Evolutionary conservation across 1,139 yeast species (phyloP).

Genomic region (Nematodospora anomalae): DNA sequence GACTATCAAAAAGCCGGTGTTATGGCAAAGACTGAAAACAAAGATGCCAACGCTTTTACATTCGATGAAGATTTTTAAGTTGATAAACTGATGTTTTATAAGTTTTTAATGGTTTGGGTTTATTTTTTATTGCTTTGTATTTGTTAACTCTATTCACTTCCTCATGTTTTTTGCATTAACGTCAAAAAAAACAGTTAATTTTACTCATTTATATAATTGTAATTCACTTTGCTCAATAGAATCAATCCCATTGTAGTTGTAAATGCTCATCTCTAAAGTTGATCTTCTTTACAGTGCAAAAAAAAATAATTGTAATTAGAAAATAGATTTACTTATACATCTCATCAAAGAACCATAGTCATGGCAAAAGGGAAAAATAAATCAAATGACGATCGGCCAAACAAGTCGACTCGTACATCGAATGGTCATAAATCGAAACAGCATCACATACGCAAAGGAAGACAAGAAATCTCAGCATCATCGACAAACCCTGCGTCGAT

Average conservation of each 20-base stretch:
- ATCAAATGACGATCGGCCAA: conserved; percentile 38
- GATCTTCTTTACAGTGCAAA: no score
- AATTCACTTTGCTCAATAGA: no score
- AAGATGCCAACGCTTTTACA: conserved; percentile 36
- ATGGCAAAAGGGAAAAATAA: conserved; percentile 75
- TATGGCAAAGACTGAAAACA: conserved; percentile 56
- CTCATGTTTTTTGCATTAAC: not conserved
- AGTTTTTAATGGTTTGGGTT: conserved; percentile 5
- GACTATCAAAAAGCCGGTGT: conserved; percentile 99
- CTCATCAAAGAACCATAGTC: conserved; percentile 1
- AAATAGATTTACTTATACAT: not conserved
- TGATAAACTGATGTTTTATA: conserved; percentile 1
- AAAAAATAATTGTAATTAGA: not conserved
- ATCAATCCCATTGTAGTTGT: no score
- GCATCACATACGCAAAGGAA: conserved; percentile 49
- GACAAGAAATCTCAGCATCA: conserved; percentile 42
- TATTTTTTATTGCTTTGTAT: conserved; percentile 2
- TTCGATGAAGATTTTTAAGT: conserved; percentile 51
- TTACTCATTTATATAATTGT: no score
- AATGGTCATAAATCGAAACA: conserved; percentile 61
- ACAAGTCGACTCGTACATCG: conserved; percentile 42
- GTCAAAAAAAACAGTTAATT: not conserved
- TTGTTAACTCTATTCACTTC: conserved; percentile 1
- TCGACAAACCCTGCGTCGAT: conserved; percentile 6
- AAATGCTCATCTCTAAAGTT: no score